phyloP scores from a whole-genome alignment of 495 filamentous ascomycete genomes.

The Parathielavia hyrcaniae region DNA sequence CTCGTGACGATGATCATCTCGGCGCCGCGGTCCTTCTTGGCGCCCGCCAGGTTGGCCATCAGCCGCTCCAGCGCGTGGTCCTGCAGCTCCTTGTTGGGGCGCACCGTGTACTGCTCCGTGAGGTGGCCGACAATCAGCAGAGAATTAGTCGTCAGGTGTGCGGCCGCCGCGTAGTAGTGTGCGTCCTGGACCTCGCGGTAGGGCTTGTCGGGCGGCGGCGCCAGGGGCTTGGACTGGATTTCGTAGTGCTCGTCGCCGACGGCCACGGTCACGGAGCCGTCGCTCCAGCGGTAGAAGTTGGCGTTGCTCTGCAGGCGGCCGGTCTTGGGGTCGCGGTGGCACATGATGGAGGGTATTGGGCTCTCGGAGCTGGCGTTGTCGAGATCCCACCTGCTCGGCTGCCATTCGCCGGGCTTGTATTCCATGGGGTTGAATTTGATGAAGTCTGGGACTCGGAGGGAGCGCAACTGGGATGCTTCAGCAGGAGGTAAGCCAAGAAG shows the following conservation, averaged over 20 bases:
- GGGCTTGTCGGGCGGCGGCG: conserved; percentile 51
- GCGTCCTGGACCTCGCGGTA: conserved; percentile 68
- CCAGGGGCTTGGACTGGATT: conserved; percentile 67
- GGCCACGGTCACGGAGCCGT: conserved; percentile 73
- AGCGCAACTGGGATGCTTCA: conserved; percentile 54
- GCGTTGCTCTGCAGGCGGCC: conserved; percentile 65
- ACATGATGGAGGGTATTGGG: conserved; percentile 38
- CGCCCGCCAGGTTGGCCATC: conserved; percentile 61
- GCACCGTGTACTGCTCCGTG: conserved; percentile 66
- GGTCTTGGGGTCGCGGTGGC: conserved; percentile 38
- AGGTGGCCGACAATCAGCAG: conserved; percentile 75
- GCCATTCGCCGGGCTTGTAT: conserved; percentile 67
- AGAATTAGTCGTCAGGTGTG: conserved; percentile 59
- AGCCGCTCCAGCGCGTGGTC: conserved; percentile 74
- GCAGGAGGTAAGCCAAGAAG: neutral
- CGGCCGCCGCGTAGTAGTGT: conserved; percentile 75
- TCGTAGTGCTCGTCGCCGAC: conserved; percentile 72
- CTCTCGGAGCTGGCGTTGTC: conserved; percentile 37
- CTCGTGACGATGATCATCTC: conserved; percentile 54
- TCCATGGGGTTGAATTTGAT: conserved; percentile 67
- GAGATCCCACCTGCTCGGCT: conserved; percentile 43
- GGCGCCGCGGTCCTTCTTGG: conserved; percentile 42
- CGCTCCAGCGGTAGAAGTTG: conserved; percentile 72
- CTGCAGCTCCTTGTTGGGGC: conserved; percentile 60
- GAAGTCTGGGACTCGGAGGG: conserved; percentile 73